Base-by-base conservation (phyloP, 2,329 filamentous ascomycete genomes). In the Beauveria brongniartii region DNA sequence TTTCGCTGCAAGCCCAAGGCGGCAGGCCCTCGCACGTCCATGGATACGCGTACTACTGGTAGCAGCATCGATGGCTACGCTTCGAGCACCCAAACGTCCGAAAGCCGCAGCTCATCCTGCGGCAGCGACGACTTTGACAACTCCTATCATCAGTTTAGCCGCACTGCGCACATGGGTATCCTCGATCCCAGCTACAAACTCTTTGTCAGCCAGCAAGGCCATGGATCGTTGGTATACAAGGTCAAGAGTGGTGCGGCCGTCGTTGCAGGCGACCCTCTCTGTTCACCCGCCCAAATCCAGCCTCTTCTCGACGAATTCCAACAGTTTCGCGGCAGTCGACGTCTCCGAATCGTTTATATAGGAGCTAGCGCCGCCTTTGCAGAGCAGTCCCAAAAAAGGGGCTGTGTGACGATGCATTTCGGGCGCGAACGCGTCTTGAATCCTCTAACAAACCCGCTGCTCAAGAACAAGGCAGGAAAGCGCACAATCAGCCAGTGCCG, bases 151-250 rank as follows among this genome's bases (percentile, higher is more conserved):
- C 61, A 58, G 30, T 63, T 63, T 57, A 64, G 65, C 48, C 55
- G 63, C 20, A 65, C 65, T 9, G 63, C 65, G 9, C 65, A 67
- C 62, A 67, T 67, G 65, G 64, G 65, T 8, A 61, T 67, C 34
- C 65, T 67, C 44, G 65, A 67, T 24, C 64, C 64, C 14, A 64
- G 53, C 52, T 67, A 67, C 51, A 26, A 62, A 14, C 30, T 62
- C n/a, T 67, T 67, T 43, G 62, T 63, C 16, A 66, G 64, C 57
- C 63, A 52, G 50, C 47, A 59, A 9, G 63, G 65, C 24, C 50
- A 63, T 51, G 65, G 64, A 3, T 61, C 65, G 2, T 46, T 67
- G 5, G 55, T 67, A 2, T 67, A 67, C 62, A 67, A 63, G 55
- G 50, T 65, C 7, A 59, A 62, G 16, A 62, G 50, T 34, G 61